phyloP scores from a whole-genome alignment of 345 rosid genomes.

The Crucihimalaya himalaica region DNA sequence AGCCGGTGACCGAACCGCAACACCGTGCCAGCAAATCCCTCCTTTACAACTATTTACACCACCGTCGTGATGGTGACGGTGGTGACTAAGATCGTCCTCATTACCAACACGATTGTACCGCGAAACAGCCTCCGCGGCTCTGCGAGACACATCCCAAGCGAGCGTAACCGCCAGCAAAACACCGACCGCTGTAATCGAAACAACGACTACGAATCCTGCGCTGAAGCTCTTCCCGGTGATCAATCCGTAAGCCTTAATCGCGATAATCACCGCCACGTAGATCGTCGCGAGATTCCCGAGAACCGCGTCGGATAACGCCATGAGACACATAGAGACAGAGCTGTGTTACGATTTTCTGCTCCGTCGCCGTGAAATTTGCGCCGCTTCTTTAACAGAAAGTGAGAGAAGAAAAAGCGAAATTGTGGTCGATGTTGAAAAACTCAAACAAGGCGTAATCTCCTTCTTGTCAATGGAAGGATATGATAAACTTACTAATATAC shows the following conservation, averaged over 20 bases:
- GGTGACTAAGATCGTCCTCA: slow-evolving; percentile 35
- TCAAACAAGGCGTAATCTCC: slow-evolving; percentile 3
- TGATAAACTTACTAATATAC: not conserved
- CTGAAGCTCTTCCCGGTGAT: slow-evolving; percentile 64
- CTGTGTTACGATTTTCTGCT: not conserved
- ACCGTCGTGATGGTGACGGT: slow-evolving; percentile 51
- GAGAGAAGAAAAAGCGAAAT: not conserved
- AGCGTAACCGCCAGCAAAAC: slow-evolving; percentile 66
- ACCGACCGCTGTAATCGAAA: slow-evolving; percentile 67
- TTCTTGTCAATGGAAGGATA: not conserved
- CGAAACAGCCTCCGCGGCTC: slow-evolving; percentile 68
- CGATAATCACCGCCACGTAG: slow-evolving; percentile 79
- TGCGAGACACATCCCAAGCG: slow-evolving; percentile 86
- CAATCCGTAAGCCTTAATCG: slow-evolving; percentile 64
- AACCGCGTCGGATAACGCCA: slow-evolving; percentile 89
- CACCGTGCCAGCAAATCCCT: slow-evolving; percentile 99
- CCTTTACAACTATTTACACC: slow-evolving; percentile 78
- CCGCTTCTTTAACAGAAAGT: slow-evolving; percentile 2
- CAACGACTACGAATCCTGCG: slow-evolving; percentile 66
- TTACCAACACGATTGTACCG: slow-evolving; percentile 39
- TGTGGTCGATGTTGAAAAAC: slow-evolving; percentile 17
- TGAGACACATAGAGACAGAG: slow-evolving; percentile 38
- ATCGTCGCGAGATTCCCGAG: slow-evolving; percentile 78
- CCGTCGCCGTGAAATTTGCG: slow-evolving; percentile 11
- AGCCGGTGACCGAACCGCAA: slow-evolving; percentile 88